A percentile compares a stretch with the other conserved stretches of the same genome.
These are phyloP conservation scores for Ogataea populi-albae DNA, from an alignment of 805 yeast species.

Conservation along the genomic window DNA sequence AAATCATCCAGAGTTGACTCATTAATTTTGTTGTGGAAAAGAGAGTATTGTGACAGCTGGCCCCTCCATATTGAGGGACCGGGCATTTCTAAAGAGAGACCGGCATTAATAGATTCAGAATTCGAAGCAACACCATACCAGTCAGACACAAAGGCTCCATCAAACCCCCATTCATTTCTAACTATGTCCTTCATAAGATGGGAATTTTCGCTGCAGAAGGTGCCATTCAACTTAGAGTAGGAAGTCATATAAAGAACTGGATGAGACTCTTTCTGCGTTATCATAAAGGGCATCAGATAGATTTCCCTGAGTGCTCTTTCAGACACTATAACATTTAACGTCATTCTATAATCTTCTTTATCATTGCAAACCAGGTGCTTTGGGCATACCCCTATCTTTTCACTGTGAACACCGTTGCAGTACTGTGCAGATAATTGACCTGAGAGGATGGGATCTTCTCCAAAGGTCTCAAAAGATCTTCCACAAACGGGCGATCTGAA, in stretches of 20 bases:
- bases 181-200: conserved; percentile 35
- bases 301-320: conserved; percentile 45
- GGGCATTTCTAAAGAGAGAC: conserved; percentile 46
- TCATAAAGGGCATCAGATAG: conserved; percentile 42
- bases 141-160: conserved; percentile 41
- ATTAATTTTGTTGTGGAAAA: conserved; percentile 1
- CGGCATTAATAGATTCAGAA: conserved; percentile 39
- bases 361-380: conserved; percentile 45
- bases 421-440: conserved; percentile 33
- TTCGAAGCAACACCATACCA: conserved; percentile 42
- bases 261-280: conserved; percentile 37
- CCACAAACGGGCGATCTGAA: conserved; percentile 60
- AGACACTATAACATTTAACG: conserved; percentile 37
- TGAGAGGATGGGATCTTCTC: conserved; percentile 51
- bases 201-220: conserved; percentile 37
- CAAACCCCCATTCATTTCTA: conserved; percentile 40
- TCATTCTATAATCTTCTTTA: conserved; percentile 37
- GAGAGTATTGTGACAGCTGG: not conserved
- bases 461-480: conserved; percentile 57
- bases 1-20: conserved; percentile 38
- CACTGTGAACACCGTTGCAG: conserved; percentile 38
- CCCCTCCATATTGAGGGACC: conserved; percentile 31
- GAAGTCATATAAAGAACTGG: conserved; percentile 42
- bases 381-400: conserved; percentile 38
- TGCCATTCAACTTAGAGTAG: conserved; percentile 42